Evolutionary conservation across 805 yeast genomes (phyloP), one percentile per base, ranked within the genome.

Genomic region (Cyberlindnera amylophila): DNA sequence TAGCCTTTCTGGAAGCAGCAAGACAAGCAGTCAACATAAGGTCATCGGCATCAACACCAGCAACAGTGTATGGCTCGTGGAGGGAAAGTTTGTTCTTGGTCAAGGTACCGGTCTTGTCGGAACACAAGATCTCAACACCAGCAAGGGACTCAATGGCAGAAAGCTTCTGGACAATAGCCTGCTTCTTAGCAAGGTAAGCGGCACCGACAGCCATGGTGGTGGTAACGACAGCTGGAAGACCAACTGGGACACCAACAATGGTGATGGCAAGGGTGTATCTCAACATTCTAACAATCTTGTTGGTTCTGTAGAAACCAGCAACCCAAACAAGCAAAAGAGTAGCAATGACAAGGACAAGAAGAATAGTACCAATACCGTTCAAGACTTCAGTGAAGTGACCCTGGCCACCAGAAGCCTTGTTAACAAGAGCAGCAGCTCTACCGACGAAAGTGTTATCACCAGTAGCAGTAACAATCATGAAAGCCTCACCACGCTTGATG

Each of bases 201-300:
- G 96, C 97, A 82, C 97, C 97, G 72, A 90, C 97, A 70, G 97
- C 97, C 96, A 89, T 88, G 69, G 96, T 89, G 62, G 96, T 89
- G 77, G 96, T 89, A 58, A 88, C 96, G 65, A 89, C 96, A 68
- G 96, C 96, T 70, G 96, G 96, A 68, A 89, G 81, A 85, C 96
- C 96, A 57, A 89, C 96, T 69, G 96, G 96, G 59, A 89, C 96
- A 83, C 96, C 96, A 61, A 89, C 83, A 72, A 89, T 87, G 75
- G 96, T 89, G 70, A 89, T 88, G 59, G 96, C 96, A 66, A 89
- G 75, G 60, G 96, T 84, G 83, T 81, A 86, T 75, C 96, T 80
- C 69, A 89, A 77, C 72, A 89, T 86, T 60, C 81, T 74, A 63
- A 89, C 96, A 66, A 89, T 87, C 66, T 73, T 77, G 67, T 79